These are phyloP conservation scores for Eucalyptus tenuipes DNA, from an alignment of 345 rosid species.

Conservation along the genomic window DNA sequence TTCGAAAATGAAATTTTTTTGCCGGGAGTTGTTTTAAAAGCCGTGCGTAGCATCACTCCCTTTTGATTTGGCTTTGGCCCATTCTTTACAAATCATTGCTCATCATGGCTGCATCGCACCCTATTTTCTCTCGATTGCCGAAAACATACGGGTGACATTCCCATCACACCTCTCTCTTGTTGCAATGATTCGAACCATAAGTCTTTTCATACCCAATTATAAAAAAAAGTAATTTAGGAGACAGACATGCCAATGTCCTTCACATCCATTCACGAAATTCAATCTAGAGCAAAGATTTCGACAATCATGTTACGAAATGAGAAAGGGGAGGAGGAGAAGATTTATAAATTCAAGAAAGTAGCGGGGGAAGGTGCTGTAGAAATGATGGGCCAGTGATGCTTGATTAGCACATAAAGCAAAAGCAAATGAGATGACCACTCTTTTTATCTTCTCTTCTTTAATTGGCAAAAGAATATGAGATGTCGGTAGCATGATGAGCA, in stretches of 20 bases:
- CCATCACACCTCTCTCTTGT: not conserved
- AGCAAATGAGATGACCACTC: not conserved
- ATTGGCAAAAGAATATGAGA: not conserved
- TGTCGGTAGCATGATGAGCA: not conserved
- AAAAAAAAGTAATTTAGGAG: not conserved
- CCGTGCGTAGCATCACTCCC: not conserved
- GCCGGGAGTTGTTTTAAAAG: not conserved
- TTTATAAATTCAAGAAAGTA: not conserved
- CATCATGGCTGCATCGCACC: not conserved
- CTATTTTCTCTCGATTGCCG: not conserved
- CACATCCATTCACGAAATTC: not conserved
- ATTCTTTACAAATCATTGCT: not conserved
- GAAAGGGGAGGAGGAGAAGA: not conserved
- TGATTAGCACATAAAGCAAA: not conserved
- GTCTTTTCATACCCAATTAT: not conserved
- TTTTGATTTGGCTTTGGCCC: not conserved
- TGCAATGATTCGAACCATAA: not conserved
- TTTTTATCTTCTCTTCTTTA: not conserved
- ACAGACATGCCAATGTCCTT: not conserved
- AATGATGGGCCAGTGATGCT: not conserved
- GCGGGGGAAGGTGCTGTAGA: not conserved
- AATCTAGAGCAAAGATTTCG: not conserved
- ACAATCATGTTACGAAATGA: not conserved
- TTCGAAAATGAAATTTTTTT: rapidly evolving
- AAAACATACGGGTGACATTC: not conserved